These are phyloP conservation scores for Diutina mesorugosa DNA, from an alignment of 1,139 yeast genomes.

Conservation along the genomic window DNA sequence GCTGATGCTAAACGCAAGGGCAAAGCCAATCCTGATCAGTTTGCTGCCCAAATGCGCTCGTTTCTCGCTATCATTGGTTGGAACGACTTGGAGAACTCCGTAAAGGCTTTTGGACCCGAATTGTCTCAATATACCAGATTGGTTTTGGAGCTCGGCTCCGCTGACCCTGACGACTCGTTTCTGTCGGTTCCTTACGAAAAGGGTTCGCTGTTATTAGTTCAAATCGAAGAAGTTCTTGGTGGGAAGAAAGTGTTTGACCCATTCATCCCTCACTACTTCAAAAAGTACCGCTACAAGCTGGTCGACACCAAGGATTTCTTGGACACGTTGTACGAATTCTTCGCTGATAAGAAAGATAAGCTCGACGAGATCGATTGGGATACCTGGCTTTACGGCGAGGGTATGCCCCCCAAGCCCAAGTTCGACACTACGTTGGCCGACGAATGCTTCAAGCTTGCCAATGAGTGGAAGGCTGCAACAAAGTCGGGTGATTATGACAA, in stretches of 20 bases:
- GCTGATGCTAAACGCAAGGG: conserved; percentile 14
- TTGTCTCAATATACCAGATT: conserved; percentile 47
- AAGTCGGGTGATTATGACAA: neutral
- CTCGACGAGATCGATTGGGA: conserved; percentile 75
- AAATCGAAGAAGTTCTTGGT: conserved; percentile 51
- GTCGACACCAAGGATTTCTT: conserved; percentile 74
- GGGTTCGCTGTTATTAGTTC: conserved; percentile 70
- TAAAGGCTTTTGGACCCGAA: conserved; percentile 44
- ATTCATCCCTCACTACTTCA: conserved; percentile 68
- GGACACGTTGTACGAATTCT: conserved; percentile 60
- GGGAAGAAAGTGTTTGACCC: conserved; percentile 57
- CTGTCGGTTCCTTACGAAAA: conserved; percentile 85
- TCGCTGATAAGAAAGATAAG: conserved; percentile 27
- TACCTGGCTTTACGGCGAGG: conserved; percentile 67
- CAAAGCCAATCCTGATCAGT: conserved; percentile 4
- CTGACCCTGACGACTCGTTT: conserved; percentile 85
- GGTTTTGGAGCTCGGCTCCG: conserved; percentile 53
- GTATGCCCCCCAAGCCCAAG: conserved; percentile 77
- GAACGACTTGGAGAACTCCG: conserved; percentile 61
- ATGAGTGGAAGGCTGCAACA: conserved; percentile 40
- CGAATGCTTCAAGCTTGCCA: conserved; percentile 53
- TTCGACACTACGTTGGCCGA: conserved; percentile 74
- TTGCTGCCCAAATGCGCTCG: conserved; percentile 67
- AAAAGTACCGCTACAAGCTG: conserved; percentile 52
- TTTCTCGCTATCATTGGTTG: conserved; percentile 82